These are phyloP conservation scores for Fusarium begoniae DNA, from an alignment of 2,329 filamentous ascomycete species.

Conservation along the genomic window DNA sequence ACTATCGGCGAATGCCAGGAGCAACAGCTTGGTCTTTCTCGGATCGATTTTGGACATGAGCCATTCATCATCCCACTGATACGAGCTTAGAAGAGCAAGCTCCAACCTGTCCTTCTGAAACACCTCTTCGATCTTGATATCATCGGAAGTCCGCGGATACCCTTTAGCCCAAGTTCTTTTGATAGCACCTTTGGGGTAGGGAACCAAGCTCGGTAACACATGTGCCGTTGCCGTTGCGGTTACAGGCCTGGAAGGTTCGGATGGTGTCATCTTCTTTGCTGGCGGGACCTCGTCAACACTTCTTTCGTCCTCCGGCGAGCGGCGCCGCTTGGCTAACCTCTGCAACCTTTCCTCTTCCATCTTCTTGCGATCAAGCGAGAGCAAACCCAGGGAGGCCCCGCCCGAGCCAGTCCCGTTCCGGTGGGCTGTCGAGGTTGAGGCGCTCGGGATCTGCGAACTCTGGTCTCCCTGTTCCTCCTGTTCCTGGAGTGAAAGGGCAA, in stretches of 20 bases:
- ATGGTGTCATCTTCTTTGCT: constrained; percentile 37
- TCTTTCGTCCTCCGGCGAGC: constrained; percentile 39
- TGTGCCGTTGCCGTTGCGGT: neutral
- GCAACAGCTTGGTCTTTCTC: constrained; percentile 66
- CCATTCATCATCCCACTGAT: constrained; percentile 86
- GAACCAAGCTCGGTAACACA: constrained; percentile 41
- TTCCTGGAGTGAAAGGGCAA: constrained; percentile 64
- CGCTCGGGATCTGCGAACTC: constrained; percentile 32
- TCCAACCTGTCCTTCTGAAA: constrained; percentile 77
- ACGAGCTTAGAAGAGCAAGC: constrained; percentile 85
- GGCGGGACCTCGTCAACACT: constrained; percentile 44
- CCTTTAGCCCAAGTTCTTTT: constrained; percentile 83
- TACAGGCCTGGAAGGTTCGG: constrained; percentile 13
- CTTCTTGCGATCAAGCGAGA: constrained; percentile 75
- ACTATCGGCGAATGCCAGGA: constrained; percentile 65
- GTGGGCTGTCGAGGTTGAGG: constrained; percentile 20
- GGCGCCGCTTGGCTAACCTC: constrained; percentile 67
- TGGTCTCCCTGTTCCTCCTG: constrained; percentile 26
- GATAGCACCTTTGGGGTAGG: constrained; percentile 69
- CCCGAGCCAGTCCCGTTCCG: constrained; percentile 31
- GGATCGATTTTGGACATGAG: constrained; percentile 75
- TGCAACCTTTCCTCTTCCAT: constrained; percentile 88
- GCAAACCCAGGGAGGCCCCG: constrained; percentile 48
- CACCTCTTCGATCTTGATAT: constrained; percentile 90
- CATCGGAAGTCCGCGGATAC: constrained; percentile 68